These are phyloP conservation scores for Edaphochlamys debaryana DNA, from an alignment of 139 green algal species.

Conservation along the genomic window DNA sequence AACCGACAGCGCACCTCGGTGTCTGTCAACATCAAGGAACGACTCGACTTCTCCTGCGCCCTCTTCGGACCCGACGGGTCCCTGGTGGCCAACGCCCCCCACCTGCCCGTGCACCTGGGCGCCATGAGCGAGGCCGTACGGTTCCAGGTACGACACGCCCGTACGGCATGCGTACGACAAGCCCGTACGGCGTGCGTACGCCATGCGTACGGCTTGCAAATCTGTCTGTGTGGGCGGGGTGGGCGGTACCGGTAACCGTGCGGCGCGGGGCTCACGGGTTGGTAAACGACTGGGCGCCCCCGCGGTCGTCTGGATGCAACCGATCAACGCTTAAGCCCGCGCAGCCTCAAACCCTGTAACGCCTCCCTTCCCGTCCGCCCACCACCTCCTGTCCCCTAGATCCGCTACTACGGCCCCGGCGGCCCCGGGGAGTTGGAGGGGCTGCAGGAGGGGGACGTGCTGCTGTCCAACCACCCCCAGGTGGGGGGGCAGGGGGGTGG, in stretches of 20 bases:
- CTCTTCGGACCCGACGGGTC: constrained; percentile 88
- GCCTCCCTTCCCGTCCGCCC: neutral
- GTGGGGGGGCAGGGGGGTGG: too few species aligned
- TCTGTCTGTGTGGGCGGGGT: too few species aligned
- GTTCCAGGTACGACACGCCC: constrained; percentile 84
- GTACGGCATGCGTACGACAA: too few species aligned
- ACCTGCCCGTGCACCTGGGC: constrained; percentile 97
- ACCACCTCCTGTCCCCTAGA: constrained; percentile 30
- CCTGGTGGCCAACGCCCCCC: constrained; percentile 97
- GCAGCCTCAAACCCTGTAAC: too few species aligned
- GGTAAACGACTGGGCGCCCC: too few species aligned
- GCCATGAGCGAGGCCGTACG: constrained; percentile 94
- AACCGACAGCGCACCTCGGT: constrained; percentile 77
- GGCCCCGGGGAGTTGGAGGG: constrained; percentile 59
- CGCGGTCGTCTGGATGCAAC: too few species aligned
- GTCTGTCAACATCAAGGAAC: constrained; percentile 99
- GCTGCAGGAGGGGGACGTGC: constrained; percentile 87
- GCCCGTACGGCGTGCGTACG: too few species aligned
- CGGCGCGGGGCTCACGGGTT: too few species aligned
- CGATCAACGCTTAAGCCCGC: too few species aligned
- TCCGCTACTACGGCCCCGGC: constrained; percentile 59
- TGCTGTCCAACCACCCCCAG: constrained; percentile 96
- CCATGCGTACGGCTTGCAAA: too few species aligned
- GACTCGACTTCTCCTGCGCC: constrained; percentile 97
- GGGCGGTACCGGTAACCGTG: neutral